Evolutionary conservation across 2,329 filamentous ascomycete species (phyloP).

Genomic region (Xenosphaeropsis pyriputrescens): DNA sequence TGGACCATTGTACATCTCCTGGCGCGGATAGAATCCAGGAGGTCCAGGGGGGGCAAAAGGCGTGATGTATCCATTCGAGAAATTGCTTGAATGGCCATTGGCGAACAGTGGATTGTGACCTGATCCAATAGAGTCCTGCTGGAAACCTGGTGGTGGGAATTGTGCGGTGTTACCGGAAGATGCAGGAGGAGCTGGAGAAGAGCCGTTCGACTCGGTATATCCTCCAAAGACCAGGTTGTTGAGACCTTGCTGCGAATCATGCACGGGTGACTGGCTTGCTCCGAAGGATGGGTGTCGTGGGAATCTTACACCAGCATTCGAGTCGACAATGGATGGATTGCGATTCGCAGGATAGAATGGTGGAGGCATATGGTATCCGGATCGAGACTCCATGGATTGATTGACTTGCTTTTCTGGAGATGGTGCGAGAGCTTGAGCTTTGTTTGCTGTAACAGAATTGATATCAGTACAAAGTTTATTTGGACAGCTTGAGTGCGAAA

Average conservation of each 20-base stretch:
- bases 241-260: conserved; percentile 37
- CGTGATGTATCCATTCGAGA: conserved; percentile 12
- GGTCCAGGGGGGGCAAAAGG: conserved; percentile 12
- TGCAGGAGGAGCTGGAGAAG: conserved; percentile 38
- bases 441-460: no score
- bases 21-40: conserved; percentile 10
- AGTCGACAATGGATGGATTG: conserved; percentile 6
- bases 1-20: conserved; percentile 10
- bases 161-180: conserved; percentile 27
- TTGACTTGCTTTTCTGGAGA: conserved; percentile 4
- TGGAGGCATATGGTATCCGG: conserved; percentile 27
- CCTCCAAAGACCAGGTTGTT: conserved; percentile 41
- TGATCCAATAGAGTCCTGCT: conserved; percentile 3
- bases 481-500: no score
- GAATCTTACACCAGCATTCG: conserved; percentile 4
- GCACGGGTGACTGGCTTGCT: conserved; percentile 20
- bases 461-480: no score
- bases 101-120: conserved; percentile 9
- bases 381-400: conserved; percentile 12
- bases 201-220: conserved; percentile 37
- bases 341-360: conserved; percentile 24
- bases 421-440: no score
- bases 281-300: conserved; percentile 8
- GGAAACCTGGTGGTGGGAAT: conserved; percentile 12
- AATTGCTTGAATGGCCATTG: conserved; percentile 12